Base-by-base conservation (phyloP, 1,284 basidiomycete species). In the Tylopilus sp. region DNA sequence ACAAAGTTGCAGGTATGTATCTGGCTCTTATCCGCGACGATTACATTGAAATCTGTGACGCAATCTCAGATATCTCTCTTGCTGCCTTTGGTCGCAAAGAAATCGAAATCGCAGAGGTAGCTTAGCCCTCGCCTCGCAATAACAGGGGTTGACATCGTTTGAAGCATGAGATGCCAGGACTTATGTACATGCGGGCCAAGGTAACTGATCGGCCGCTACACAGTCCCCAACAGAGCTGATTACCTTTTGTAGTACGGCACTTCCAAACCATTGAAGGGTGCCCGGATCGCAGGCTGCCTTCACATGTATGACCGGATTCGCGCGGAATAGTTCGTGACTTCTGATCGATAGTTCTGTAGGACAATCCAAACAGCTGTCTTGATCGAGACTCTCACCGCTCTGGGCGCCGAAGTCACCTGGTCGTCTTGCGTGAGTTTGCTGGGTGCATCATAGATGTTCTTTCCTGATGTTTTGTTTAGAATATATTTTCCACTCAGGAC, bases 401-500 rank as follows among this genome's bases (percentile, higher is more conserved):
- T 99, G 64, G 96, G 96, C 70, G 96, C 97, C 58, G 89, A 98
- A 73, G 96, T 99, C 56, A 84, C 96, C 61, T 99, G 96, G 97
- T 99, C 97, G 40, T 99, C 96, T 63, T 97, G 95, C 78, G 88
- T 90, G 69, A 50, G 84, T 76, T 44, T 41, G 45, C 25, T 52
- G 2, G 21, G 40, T 42, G 28, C 44, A 54, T 46, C 16, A 18
- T 31, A 41, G 15, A 26, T 42, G 15, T 43, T 52, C 15, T 23
- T 15, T 31, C 13, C 40, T 57, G 31, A 57, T 37, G n/a, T 54
- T 48, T 46, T 41, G 35, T 58, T 29, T 57, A 90, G 89, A 99
- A 99, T 81, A 99, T 99, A 71, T 99, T 97, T 78, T 99, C 97
- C 49, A 99, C 96, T 50, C 97, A 95, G 71, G 96, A 99, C 73